These are phyloP conservation scores for Apiospora phragmitis DNA, from an alignment of 2,329 filamentous ascomycete species.

Conservation along the genomic window DNA sequence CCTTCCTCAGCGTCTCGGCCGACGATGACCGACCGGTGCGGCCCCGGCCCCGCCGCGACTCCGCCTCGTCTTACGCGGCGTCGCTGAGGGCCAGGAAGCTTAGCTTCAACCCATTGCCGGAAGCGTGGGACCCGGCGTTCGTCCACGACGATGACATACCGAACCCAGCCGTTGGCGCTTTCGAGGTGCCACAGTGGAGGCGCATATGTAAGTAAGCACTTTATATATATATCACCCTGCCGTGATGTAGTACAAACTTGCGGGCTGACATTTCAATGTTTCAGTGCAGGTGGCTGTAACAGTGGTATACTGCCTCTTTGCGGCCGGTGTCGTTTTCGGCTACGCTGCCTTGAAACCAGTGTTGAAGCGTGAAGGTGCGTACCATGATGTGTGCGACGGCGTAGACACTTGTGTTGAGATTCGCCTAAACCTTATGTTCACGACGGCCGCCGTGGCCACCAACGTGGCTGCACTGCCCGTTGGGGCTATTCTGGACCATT, in stretches of 20 bases:
- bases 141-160: constrained; percentile 37
- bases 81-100: constrained; percentile 51
- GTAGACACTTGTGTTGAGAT: constrained; percentile 53
- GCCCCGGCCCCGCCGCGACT: constrained; percentile 39
- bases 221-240: constrained; percentile 14
- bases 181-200: constrained; percentile 56
- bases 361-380: constrained; percentile 71
- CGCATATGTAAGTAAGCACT: constrained; percentile 49
- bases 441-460: constrained; percentile 81
- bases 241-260: background rate
- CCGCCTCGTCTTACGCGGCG: constrained; percentile 35
- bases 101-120: constrained; percentile 56
- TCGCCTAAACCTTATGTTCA: constrained; percentile 88
- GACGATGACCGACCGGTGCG: constrained; percentile 29
- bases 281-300: constrained; percentile 69
- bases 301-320: constrained; percentile 73
- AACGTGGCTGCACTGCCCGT: constrained; percentile 86
- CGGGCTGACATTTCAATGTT: constrained; percentile 14
- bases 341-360: constrained; percentile 85
- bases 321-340: constrained; percentile 79
- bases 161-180: constrained; percentile 51
- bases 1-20: constrained; percentile 42
- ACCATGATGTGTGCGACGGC: constrained; percentile 59
- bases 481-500: constrained; percentile 81
- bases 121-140: constrained; percentile 48